Evolutionary conservation across 148 eudicot genomes (phyloP).

Genomic region (Persicaria maculosa): DNA sequence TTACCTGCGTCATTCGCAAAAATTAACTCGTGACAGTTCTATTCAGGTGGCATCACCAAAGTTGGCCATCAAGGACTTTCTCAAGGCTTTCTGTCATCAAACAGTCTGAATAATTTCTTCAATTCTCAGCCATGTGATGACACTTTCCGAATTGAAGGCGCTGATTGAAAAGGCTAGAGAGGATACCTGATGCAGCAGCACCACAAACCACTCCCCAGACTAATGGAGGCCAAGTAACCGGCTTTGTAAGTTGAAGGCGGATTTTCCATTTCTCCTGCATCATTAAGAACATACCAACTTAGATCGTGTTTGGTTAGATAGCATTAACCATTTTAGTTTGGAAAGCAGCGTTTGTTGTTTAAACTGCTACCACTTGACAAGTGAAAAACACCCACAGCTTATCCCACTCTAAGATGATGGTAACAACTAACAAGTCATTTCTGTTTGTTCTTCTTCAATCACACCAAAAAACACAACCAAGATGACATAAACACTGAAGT

Average conservation of each 20-base stretch:
- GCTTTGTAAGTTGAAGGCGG: conserved; percentile 93
- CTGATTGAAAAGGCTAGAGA: neutral
- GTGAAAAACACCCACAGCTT: too few species aligned
- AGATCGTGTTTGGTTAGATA: neutral
- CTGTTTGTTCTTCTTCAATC: too few species aligned
- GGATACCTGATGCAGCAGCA: conserved; percentile 95
- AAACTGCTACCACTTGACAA: too few species aligned
- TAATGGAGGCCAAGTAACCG: conserved; percentile 98
- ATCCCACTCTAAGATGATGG: too few species aligned
- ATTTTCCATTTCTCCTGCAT: conserved; percentile 89
- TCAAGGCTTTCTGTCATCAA: neutral
- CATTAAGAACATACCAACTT: neutral
- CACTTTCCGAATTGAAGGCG: neutral
- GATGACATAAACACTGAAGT: too few species aligned
- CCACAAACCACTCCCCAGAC: conserved; percentile 99
- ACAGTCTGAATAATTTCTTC: conserved; percentile 3
- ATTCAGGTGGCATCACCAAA: neutral
- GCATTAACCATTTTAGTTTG: too few species aligned
- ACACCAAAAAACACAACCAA: too few species aligned
- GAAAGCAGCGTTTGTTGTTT: too few species aligned
- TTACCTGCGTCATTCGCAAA: conserved; percentile 47
- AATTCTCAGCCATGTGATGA: neutral
- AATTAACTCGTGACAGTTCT: neutral
- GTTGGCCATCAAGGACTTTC: neutral
- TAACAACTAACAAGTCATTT: too few species aligned